Evolutionary conservation across 2,329 filamentous ascomycete species (phyloP).

Genomic region (Colletotrichum salicis): DNA sequence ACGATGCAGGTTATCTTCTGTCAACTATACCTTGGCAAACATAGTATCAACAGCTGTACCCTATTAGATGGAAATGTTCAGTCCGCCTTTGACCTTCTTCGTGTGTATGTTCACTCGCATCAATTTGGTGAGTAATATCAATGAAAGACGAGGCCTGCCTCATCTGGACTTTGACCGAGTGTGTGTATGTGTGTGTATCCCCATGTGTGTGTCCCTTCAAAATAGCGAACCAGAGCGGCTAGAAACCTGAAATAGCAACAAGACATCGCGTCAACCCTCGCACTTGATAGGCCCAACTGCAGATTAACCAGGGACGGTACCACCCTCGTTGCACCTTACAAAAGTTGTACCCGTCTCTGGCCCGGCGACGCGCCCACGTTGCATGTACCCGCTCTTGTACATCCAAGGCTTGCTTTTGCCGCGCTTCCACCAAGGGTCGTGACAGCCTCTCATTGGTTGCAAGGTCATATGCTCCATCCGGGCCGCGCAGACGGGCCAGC

Average conservation of each 20-base stretch:
- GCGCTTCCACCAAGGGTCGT: slow-evolving; percentile 21
- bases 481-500: slow-evolving; percentile 24
- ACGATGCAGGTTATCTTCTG: neutral
- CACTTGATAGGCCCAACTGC: neutral
- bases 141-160: neutral
- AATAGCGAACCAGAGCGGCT: slow-evolving; percentile 5
- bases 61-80: neutral
- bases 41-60: neutral
- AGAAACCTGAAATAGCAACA: slow-evolving; percentile 26
- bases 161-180: neutral
- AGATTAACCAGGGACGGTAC: neutral
- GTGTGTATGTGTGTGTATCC: no score
- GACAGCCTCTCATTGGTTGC: slow-evolving; percentile 14
- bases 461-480: neutral
- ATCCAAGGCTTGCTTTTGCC: slow-evolving; percentile 31
- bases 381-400: slow-evolving; percentile 29
- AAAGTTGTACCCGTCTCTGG: slow-evolving; percentile 6
- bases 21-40: no score
- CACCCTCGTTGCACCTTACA: neutral
- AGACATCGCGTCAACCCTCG: slow-evolving; percentile 13
- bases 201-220: neutral
- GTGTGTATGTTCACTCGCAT: neutral
- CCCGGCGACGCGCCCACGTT: slow-evolving; percentile 32
- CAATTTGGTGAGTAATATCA: neutral
- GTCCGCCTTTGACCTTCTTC: neutral